Evolutionary conservation across 73 alveolate species (phyloP).

Genomic region (Paramecium tetraurelia): DNA sequence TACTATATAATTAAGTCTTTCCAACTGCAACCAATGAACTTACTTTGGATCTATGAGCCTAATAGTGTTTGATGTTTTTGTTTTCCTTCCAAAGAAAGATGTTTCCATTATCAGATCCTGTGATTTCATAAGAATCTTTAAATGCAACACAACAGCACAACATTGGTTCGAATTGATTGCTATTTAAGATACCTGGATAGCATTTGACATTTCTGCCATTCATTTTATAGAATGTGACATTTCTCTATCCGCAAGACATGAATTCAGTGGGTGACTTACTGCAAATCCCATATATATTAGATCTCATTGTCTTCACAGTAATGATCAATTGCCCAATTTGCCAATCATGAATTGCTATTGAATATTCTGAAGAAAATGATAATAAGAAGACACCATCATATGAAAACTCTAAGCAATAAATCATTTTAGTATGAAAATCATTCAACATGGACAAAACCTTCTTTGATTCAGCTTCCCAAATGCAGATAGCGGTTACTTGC

Average conservation of each 20-base stretch:
- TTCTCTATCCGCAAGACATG: constrained; percentile 87
- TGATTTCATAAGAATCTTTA: constrained; percentile 21
- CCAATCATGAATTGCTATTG: constrained; percentile 65
- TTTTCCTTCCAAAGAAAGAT: constrained; percentile 60
- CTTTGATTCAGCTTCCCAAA: constrained; percentile 82
- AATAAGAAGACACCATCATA: constrained; percentile 54
- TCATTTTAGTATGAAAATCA: constrained; percentile 61
- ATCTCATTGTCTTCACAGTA: constrained; percentile 82
- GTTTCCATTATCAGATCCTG: constrained; percentile 72
- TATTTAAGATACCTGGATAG: constrained; percentile 64
- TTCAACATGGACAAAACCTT: constrained; percentile 15
- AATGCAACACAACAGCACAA: constrained; percentile 32
- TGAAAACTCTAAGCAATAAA: constrained; percentile 43
- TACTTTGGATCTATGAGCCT: constrained; percentile 50
- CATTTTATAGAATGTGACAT: constrained; percentile 83
- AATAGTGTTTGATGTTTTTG: constrained; percentile 9
- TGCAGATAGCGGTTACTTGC: constrained; percentile 76
- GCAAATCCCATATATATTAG: constrained; percentile 77
- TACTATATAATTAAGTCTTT: background rate
- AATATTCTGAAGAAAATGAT: constrained; percentile 56
- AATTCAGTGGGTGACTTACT: constrained; percentile 86
- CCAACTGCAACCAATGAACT: constrained; percentile 64
- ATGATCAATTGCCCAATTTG: constrained; percentile 66
- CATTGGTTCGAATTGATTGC: constrained; percentile 43
- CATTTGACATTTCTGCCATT: constrained; percentile 81